Percentiles rank a stretch among this genome's conserved stretches.
These are phyloP conservation scores for Boletus putidus DNA, from an alignment of 1,284 basidiomycete species.

Conservation along the genomic window DNA sequence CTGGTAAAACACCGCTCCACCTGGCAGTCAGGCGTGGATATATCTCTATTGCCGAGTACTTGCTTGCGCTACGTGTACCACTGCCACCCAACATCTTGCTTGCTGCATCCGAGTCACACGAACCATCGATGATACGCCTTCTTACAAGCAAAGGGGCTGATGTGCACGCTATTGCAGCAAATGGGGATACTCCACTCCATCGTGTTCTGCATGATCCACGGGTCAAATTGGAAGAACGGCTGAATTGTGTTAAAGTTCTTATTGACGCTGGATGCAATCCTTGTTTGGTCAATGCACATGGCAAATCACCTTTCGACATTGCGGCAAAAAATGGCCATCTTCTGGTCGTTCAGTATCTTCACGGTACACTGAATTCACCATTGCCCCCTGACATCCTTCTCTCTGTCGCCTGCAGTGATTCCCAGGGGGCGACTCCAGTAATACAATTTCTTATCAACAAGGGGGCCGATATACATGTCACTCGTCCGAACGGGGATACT, in stretches of 20 bases:
- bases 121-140: background rate
- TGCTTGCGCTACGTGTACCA: background rate
- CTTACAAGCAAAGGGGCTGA: constrained; percentile 1
- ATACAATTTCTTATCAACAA: constrained; percentile 12
- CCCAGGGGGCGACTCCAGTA: background rate
- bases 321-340: background rate
- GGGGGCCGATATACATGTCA: background rate
- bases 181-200: constrained; percentile 12
- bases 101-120: background rate
- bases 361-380: background rate
- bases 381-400: constrained; percentile 4
- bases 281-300: background rate
- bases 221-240: background rate
- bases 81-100: constrained; percentile 12
- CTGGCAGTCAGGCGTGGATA: background rate
- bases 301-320: background rate
- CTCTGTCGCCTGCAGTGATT: background rate
- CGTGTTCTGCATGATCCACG: background rate
- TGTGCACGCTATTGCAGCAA: background rate
- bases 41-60: background rate
- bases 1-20: constrained; percentile 8
- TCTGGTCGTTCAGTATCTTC: background rate
- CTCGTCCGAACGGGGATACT: background rate
- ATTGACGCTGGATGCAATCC: constrained; percentile 3
- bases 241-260: background rate